Evolutionary conservation across 164 flowering plant species (phyloP).

Genomic region (Litsea cubeba): DNA sequence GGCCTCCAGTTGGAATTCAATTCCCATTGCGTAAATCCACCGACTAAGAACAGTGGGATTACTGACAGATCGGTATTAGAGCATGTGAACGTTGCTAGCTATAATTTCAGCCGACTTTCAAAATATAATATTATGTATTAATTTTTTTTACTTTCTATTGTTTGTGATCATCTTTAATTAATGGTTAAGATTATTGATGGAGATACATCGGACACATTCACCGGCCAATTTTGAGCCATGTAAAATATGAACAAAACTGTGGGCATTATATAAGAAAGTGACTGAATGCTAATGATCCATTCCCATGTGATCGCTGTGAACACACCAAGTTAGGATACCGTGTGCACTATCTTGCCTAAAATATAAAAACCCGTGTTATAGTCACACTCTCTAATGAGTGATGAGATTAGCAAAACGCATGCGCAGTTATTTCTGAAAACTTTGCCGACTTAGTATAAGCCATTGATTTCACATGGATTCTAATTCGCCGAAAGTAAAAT

Average conservation of each 20-base stretch:
- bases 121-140: not conserved
- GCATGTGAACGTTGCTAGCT: not conserved
- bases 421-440: not conserved
- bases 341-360: not conserved
- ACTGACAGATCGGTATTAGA: not conserved
- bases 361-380: too few relatives aligned
- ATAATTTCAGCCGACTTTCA: not conserved
- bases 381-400: not conserved
- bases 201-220: too few relatives aligned
- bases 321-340: not conserved
- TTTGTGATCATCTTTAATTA: too few relatives aligned
- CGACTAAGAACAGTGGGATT: not conserved
- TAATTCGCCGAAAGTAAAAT: not conserved
- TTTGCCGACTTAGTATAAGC: not conserved
- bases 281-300: too few relatives aligned
- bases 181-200: too few relatives aligned
- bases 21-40: not conserved
- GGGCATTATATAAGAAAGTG: not conserved
- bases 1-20: too few relatives aligned
- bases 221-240: too few relatives aligned
- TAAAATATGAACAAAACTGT: too few relatives aligned
- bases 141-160: too few relatives aligned
- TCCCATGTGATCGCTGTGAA: not conserved
- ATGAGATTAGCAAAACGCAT: not conserved
- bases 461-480: too few relatives aligned